Evolutionary conservation across 345 rosid genomes (phyloP).

Genomic region (Alliaria petiolata): DNA sequence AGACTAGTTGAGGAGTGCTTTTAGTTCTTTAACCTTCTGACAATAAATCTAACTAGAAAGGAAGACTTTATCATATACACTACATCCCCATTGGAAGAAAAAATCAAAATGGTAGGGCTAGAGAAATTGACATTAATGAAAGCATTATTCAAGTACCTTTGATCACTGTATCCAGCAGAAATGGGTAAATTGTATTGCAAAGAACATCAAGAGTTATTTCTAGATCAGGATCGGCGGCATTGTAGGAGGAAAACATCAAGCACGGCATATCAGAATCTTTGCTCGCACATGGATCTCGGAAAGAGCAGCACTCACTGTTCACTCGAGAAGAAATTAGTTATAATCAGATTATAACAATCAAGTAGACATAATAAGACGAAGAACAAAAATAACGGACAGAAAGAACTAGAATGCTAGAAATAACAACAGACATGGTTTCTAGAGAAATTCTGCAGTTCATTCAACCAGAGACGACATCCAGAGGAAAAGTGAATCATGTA

Average conservation of each 20-base stretch:
- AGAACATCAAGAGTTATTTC: conserved; percentile 50
- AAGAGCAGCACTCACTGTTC: conserved; percentile 68
- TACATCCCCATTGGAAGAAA: neutral
- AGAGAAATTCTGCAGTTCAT: neutral
- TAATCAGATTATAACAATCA: conserved; percentile 1
- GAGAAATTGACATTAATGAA: neutral
- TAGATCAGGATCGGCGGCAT: conserved; percentile 36
- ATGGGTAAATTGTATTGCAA: conserved; percentile 66
- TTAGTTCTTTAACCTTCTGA: neutral
- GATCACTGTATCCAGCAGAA: conserved; percentile 67
- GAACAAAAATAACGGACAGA: conserved; percentile 1
- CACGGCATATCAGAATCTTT: conserved; percentile 52
- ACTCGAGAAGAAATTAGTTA: conserved; percentile 23
- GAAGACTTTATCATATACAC: conserved; percentile 4
- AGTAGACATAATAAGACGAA: neutral
- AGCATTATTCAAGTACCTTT: conserved; percentile 55
- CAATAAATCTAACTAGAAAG: neutral
- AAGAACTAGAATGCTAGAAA: conserved; percentile 4
- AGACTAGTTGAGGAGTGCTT: neutral
- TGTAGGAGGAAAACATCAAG: conserved; percentile 60
- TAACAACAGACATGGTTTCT: conserved; percentile 4
- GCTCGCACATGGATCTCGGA: conserved; percentile 42
- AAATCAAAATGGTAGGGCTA: neutral
- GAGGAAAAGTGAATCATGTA: conserved; percentile 15
- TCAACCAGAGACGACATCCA: conserved; percentile 9